Percentiles rank a stretch among this genome's conserved stretches.
Evolutionary conservation across 2,329 filamentous ascomycete genomes (phyloP).

Genomic region (Gnomoniopsis smithogilvyi): DNA sequence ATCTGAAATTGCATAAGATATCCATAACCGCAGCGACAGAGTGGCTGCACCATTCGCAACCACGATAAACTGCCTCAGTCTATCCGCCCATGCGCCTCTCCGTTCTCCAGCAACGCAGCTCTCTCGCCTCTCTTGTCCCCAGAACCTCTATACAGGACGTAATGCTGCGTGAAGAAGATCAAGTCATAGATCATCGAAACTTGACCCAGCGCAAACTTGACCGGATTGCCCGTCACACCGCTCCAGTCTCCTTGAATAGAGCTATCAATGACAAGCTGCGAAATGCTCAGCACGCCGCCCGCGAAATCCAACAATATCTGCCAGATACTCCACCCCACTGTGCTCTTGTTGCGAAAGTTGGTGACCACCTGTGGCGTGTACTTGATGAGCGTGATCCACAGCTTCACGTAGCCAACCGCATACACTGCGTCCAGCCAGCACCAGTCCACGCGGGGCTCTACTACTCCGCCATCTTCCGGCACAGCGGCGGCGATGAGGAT

Average conservation of each 20-base stretch:
- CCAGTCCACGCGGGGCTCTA: constrained; percentile 47
- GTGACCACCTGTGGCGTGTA: constrained; percentile 83
- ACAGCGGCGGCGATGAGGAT: constrained; percentile 38
- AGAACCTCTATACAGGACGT: constrained; percentile 62
- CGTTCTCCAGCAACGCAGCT: constrained; percentile 33
- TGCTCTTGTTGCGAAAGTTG: constrained; percentile 83
- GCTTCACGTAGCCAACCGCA: constrained; percentile 81
- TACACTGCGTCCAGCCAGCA: constrained; percentile 62
- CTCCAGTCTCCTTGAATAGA: constrained; percentile 84
- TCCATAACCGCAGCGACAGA: no score
- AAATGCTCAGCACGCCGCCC: constrained; percentile 77
- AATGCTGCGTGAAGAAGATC: constrained; percentile 87
- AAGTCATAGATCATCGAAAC: constrained; percentile 83
- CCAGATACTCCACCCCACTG: constrained; percentile 80
- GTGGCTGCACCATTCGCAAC: neutral
- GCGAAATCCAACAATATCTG: constrained; percentile 81
- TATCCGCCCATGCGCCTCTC: constrained; percentile 28
- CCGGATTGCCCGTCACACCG: constrained; percentile 84
- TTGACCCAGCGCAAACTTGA: constrained; percentile 84
- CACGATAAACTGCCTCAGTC: constrained; percentile 22
- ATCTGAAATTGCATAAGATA: neutral
- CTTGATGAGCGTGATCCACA: constrained; percentile 85
- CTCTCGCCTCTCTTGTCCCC: constrained; percentile 31
- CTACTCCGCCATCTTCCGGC: constrained; percentile 28
- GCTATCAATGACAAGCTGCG: constrained; percentile 81